phyloP scores from a whole-genome alignment of 2,329 filamentous ascomycete genomes.

The Diaporthe vaccinii region DNA sequence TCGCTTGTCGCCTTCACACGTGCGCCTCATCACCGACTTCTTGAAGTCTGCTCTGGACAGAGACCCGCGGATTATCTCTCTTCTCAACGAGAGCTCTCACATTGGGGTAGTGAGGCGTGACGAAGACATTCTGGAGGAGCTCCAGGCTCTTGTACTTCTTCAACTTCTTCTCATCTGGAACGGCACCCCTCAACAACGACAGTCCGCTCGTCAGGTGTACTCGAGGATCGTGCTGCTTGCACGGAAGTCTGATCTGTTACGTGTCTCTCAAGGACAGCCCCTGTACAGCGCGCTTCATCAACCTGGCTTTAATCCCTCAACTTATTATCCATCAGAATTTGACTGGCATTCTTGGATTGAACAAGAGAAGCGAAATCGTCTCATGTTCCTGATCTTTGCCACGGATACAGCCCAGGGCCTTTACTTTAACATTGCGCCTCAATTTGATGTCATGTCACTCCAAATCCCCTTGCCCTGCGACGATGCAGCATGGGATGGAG shows the following conservation, averaged over 20 bases:
- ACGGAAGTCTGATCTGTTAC: conserved; percentile 69
- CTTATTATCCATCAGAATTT: conserved; percentile 66
- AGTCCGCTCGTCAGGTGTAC: conserved; percentile 72
- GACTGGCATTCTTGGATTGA: conserved; percentile 78
- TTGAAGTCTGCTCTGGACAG: conserved; percentile 71
- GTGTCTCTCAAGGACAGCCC: conserved; percentile 62
- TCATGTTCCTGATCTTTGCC: conserved; percentile 75
- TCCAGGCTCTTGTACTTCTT: conserved; percentile 76
- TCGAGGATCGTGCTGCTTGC: conserved; percentile 69
- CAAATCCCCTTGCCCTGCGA: conserved; percentile 78
- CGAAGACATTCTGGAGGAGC: conserved; percentile 67
- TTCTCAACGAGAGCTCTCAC: conserved; percentile 55
- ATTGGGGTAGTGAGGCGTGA: conserved; percentile 47
- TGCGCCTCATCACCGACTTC: conserved; percentile 77
- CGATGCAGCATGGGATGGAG: conserved; percentile 79
- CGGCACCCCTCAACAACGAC: conserved; percentile 74
- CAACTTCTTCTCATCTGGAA: conserved; percentile 77
- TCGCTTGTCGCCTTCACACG: conserved; percentile 68
- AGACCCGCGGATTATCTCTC: conserved; percentile 65
- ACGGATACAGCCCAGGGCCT: conserved; percentile 75
- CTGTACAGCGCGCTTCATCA: conserved; percentile 74
- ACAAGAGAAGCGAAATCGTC: conserved; percentile 76
- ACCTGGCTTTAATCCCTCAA: conserved; percentile 60
- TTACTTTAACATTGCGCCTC: conserved; percentile 77
- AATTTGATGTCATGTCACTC: conserved; percentile 75